Base-by-base conservation (phyloP, 768 basidiomycete genomes). In the Chalciporus chontae region DNA sequence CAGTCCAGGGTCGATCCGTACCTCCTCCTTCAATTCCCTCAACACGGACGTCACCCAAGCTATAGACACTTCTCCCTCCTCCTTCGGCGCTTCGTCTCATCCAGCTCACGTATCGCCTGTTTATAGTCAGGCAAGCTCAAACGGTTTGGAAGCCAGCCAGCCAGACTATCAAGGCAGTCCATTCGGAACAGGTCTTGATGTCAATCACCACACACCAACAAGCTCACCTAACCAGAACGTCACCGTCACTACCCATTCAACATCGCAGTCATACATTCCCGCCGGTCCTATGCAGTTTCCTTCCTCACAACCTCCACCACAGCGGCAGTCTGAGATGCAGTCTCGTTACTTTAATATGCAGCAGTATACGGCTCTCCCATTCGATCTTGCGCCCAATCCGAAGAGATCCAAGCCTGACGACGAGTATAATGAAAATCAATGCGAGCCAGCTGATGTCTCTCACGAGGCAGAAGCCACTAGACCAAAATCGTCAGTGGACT, bases 271-370 rank as follows among this genome's bases (percentile, higher is more conserved):
- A 15, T 67, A 58, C 42, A 17, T 53, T 32, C 50, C 65, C 7
- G 7, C 53, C 26, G 64, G 57, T 10, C 64, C 66, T 18, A 66
- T 68, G 68, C 66, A 68, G 17, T 69, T 69, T 34, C 34, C 66
- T 26, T 9, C 55, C 18, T 53, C 68, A 5, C 68, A 62, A 41
- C 60, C 56, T 8, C 68, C 53, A 15, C 66, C 66, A 5, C 3
- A 50, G 26, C 66, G 66, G 19, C 59, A 56, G 31, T 66, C 68
- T 9, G 66, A 68, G 44, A 2, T 68, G 3, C 66, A 62, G 43
- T 43, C 66, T 2, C 64, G 58, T 11, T 64, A 64, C 18, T 58
- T 68, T 26, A 56, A 29, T 8, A n/a, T 43, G 2, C 18, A 34
- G 3, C 18, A 34, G 3, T 40, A 50, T 15, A 9, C 50, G n/a